These are phyloP conservation scores for Gossypium schwendimanii DNA, from an alignment of 441 rosid species.

Conservation along the genomic window DNA sequence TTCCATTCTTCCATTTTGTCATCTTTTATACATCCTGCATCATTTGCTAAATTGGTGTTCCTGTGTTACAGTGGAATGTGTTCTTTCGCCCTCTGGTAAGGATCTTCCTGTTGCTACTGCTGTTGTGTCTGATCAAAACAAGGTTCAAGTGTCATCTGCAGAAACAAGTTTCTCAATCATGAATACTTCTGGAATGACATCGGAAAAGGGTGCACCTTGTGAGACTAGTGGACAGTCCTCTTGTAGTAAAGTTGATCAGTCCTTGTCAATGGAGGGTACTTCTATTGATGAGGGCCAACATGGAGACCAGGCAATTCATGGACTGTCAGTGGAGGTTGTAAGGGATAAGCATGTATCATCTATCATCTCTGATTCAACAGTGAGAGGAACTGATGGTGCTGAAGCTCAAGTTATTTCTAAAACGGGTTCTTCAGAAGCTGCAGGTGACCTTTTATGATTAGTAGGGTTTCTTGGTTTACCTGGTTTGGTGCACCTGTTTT, in stretches of 20 bases:
- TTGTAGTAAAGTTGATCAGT: constrained; percentile 26
- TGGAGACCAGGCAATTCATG: constrained; percentile 23
- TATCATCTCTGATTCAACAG: constrained; percentile 24
- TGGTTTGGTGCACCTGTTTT: neutral
- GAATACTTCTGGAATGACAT: constrained; percentile 23
- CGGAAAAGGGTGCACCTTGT: constrained; percentile 20
- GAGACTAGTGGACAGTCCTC: constrained; percentile 23
- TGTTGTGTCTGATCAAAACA: constrained; percentile 25
- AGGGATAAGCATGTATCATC: constrained; percentile 24
- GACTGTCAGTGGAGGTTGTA: constrained; percentile 25
- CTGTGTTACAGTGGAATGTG: constrained; percentile 17
- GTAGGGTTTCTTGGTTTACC: neutral
- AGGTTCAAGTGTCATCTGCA: constrained; percentile 22
- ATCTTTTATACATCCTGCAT: constrained; percentile 8
- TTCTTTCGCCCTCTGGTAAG: constrained; percentile 18
- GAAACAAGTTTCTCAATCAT: constrained; percentile 26
- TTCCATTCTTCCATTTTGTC: constrained; percentile 6
- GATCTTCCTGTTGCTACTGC: constrained; percentile 18
- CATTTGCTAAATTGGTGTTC: constrained; percentile 18
- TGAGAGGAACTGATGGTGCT: constrained; percentile 26
- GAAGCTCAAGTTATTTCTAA: constrained; percentile 22
- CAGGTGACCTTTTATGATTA: constrained; percentile 38
- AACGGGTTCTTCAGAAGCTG: constrained; percentile 23
- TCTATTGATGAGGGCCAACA: constrained; percentile 28
- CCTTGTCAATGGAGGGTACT: constrained; percentile 23